Base-by-base conservation (phyloP, 2,329 filamentous ascomycete species). In the Stagonosporopsis vannaccii region DNA sequence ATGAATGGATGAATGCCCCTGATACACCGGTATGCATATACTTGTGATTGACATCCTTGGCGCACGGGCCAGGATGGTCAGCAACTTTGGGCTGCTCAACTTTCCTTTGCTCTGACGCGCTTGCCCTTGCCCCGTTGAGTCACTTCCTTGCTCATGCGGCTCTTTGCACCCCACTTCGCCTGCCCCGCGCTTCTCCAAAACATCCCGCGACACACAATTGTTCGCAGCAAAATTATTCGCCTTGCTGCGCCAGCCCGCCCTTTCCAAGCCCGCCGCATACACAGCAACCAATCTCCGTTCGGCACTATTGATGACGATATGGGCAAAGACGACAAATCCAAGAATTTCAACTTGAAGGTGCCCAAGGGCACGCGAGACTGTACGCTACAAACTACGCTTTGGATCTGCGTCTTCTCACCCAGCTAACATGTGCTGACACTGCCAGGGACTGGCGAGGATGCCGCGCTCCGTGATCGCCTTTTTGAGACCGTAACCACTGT, bases 291-390 rank as follows among this genome's bases (percentile, higher is more conserved):
- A 42, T 51, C 59, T 44, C 35, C 56, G 53, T 42, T 54, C 36
- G 33, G 40, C 40, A 44, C 59, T 25, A 40, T 61, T 56, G 62
- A 67, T 59, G 65, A 72, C 73, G 72, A 74, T 25, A 81, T 81
- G 79, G 79, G 77, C 56, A 80, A 80, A 67, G 78, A 79, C 67
- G 76, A 66, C 67, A 77, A 73, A 55, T 54, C 62, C 54, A 67
- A 70, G 53, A 68, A 73, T 50, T 88, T 90, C 77, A 86, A 87
- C 77, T 84, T 96, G 74, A 96, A 96, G 83, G 91, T 89, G 71
- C 91, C 92, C 60, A 96, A 96, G 84, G 92, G 92, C 66, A 96
- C 92, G 63, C 90, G 91, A 74, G 92, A 96, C 76, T 96, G 87
- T 87, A 75, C 49, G 76, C 30, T 60, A 7, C 8, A 90, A 84